phyloP scores from a whole-genome alignment of 2,329 filamentous ascomycete species.

The Samsoniella hepiali region DNA sequence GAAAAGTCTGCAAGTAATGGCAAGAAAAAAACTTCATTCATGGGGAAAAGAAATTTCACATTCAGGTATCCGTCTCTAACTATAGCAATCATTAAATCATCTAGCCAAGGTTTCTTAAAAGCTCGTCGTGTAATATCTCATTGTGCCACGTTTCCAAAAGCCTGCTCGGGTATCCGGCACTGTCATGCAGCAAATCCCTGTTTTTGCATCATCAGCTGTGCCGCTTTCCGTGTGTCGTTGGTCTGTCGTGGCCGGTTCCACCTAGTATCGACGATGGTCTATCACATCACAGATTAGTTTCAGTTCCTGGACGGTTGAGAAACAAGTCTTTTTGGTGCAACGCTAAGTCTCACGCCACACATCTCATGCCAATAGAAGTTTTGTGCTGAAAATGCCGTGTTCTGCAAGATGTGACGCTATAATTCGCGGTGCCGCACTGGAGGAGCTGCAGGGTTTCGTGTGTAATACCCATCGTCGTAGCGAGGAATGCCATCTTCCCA shows the following conservation, averaged over 20 bases:
- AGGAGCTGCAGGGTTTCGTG: slow-evolving; percentile 7
- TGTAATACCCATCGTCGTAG: slow-evolving; percentile 46
- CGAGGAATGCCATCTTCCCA: slow-evolving; percentile 42
- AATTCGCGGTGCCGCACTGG: neutral
- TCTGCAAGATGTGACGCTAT: neutral
- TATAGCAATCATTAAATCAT: slow-evolving; percentile 11
- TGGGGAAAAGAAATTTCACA: too few relatives aligned
- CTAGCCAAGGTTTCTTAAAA: neutral
- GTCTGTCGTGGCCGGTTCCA: slow-evolving; percentile 10
- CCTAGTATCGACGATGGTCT: slow-evolving; percentile 25
- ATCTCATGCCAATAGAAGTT: slow-evolving; percentile 6
- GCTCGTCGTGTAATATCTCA: neutral
- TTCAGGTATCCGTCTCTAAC: slow-evolving; percentile 14
- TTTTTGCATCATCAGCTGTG: neutral
- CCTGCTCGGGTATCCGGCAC: slow-evolving; percentile 8
- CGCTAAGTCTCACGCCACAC: slow-evolving; percentile 12
- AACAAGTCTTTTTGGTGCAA: slow-evolving; percentile 13
- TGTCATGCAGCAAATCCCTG: slow-evolving; percentile 8
- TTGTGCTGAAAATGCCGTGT: neutral
- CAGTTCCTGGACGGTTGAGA: neutral
- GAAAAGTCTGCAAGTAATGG: too few relatives aligned
- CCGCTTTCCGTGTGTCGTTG: neutral
- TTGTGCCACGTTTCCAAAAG: slow-evolving; percentile 3
- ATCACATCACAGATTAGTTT: slow-evolving; percentile 22
- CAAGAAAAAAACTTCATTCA: too few relatives aligned